Percentiles rank a stretch among this genome's conserved stretches.
Evolutionary conservation across 805 yeast genomes (phyloP).

Genomic region (Jamesozyma lodderae): DNA sequence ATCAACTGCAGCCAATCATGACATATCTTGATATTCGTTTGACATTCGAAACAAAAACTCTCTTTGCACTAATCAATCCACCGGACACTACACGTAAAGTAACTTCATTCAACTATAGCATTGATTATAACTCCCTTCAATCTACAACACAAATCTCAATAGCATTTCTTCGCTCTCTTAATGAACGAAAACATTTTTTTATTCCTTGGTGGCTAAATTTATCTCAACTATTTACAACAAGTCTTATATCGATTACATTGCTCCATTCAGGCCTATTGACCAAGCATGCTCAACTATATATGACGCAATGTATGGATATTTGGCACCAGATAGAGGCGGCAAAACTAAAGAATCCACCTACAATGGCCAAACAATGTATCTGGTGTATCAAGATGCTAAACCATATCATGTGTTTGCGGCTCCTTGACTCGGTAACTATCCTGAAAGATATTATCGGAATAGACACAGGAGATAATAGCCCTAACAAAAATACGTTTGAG

Average conservation of each 20-base stretch:
- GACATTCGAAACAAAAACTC: slow-evolving; percentile 17
- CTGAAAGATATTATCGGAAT: slow-evolving; percentile 37
- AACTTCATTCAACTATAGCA: slow-evolving; percentile 5
- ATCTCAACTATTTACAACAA: slow-evolving; percentile 37
- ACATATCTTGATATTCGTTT: slow-evolving; percentile 18
- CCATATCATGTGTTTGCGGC: slow-evolving; percentile 39
- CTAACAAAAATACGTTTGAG: slow-evolving; percentile 39
- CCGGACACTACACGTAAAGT: slow-evolving; percentile 2
- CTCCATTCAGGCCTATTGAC: slow-evolving; percentile 35
- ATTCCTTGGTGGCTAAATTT: slow-evolving; percentile 49
- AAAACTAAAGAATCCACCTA: slow-evolving; percentile 29
- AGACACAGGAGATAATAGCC: slow-evolving; percentile 45
- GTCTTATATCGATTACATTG: slow-evolving; percentile 35
- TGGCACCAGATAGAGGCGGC: slow-evolving; percentile 21
- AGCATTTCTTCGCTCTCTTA: slow-evolving; percentile 26
- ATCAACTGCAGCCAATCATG: slow-evolving; percentile 15
- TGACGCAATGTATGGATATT: slow-evolving; percentile 13
- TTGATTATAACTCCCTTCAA: slow-evolving; percentile 9
- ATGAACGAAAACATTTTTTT: slow-evolving; percentile 24
- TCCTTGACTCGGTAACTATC: slow-evolving; percentile 33
- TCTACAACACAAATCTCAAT: slow-evolving; percentile 12
- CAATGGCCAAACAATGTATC: slow-evolving; percentile 51
- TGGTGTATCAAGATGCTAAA: slow-evolving; percentile 54
- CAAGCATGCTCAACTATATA: slow-evolving; percentile 5
- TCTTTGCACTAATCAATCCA: slow-evolving; percentile 15